Conservation (phyloP, 768 basidiomycete species). For the Amanita phalloides region DNA sequence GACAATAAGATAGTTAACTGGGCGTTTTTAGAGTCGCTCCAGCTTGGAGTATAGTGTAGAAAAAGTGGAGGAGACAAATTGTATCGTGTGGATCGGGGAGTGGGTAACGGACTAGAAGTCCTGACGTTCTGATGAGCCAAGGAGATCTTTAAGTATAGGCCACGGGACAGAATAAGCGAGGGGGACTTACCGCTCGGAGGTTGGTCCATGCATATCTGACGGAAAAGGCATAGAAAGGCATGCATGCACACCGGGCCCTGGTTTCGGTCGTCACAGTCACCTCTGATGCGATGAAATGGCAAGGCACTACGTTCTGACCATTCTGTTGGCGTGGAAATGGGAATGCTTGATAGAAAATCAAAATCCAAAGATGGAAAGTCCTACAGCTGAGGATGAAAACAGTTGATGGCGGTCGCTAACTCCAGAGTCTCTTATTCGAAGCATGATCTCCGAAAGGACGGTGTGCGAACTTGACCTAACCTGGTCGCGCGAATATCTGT, state of each 20-base stretch:
- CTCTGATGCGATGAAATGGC: constrained; percentile 6
- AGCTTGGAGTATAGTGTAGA: constrained; percentile 14
- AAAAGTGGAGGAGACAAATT: constrained; percentile 8
- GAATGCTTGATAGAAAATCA: constrained; percentile 1
- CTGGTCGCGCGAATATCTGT: neutral
- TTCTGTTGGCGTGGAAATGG: constrained; percentile 1
- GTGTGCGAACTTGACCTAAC: neutral
- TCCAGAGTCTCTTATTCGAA: neutral
- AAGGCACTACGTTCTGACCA: neutral
- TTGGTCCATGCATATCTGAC: constrained; percentile 16
- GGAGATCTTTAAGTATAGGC: constrained; percentile 23
- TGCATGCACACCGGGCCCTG: constrained; percentile 18
- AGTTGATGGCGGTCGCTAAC: neutral
- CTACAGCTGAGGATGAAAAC: neutral
- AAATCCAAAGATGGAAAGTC: neutral
- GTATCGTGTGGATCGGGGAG: constrained; percentile 6
- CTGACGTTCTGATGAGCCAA: constrained; percentile 18
- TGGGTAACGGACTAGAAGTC: constrained; percentile 22
- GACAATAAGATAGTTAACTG: constrained; percentile 14
- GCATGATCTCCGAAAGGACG: constrained; percentile 4
- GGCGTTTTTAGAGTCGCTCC: constrained; percentile 8
- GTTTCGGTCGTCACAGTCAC: constrained; percentile 20
- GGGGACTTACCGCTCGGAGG: constrained; percentile 20
- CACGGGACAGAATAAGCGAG: constrained; percentile 32
- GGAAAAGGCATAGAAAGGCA: constrained; percentile 16